These are phyloP conservation scores for Opeltia flavorubescens DNA, from an alignment of 495 filamentous ascomycete species.

Conservation along the genomic window DNA sequence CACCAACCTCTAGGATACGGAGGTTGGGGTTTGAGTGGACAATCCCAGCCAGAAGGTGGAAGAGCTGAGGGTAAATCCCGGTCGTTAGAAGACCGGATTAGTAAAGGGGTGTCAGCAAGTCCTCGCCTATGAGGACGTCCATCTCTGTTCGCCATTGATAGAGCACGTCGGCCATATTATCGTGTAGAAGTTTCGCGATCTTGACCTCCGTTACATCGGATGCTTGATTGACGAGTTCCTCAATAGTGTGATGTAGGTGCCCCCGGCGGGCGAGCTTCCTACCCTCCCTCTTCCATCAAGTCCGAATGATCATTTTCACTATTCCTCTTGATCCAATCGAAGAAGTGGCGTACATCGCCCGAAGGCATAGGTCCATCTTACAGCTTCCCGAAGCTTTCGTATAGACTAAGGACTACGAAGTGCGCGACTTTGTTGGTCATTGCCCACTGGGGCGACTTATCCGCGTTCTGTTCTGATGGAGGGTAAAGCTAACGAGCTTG, in stretches of 20 bases:
- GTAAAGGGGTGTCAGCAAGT: conserved; percentile 1
- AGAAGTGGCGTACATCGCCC: conserved; percentile 5
- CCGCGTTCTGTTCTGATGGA: neutral
- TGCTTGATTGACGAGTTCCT: conserved; percentile 1
- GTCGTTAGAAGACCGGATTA: conserved; percentile 6
- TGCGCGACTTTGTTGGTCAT: conserved; percentile 1
- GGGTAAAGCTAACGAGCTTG: neutral
- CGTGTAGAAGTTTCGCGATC: conserved; percentile 2
- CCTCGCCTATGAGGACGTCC: conserved; percentile 1
- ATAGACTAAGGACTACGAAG: conserved; percentile 4
- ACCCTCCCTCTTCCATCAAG: conserved; percentile 1
- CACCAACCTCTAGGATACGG: conserved; percentile 37
- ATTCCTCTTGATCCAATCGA: conserved; percentile 9
- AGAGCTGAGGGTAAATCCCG: conserved; percentile 1
- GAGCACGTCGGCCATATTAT: conserved; percentile 1
- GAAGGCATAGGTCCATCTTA: conserved; percentile 6
- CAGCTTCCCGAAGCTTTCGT: conserved; percentile 5
- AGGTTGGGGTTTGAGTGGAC: conserved; percentile 28
- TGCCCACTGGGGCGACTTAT: neutral
- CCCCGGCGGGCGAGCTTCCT: neutral
- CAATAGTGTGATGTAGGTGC: neutral
- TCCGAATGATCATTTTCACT: conserved; percentile 1
- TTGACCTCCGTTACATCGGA: conserved; percentile 2
- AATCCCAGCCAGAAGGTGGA: conserved; percentile 14
- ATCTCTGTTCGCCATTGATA: neutral